phyloP scores from a whole-genome alignment of 2,329 filamentous ascomycete genomes.

The Fusarium multiceps region DNA sequence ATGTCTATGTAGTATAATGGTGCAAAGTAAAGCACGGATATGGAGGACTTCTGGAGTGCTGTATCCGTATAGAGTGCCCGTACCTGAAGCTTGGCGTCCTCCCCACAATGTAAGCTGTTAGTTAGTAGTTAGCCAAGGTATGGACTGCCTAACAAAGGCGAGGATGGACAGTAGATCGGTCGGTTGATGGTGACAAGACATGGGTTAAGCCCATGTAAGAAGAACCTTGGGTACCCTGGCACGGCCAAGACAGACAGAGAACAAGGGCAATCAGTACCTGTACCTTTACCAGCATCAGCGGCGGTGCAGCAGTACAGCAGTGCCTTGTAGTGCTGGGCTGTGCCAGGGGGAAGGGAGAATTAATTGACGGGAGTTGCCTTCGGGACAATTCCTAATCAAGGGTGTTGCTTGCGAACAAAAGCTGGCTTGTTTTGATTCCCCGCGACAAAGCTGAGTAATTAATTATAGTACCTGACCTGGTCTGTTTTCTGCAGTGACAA shows the following conservation, averaged over 20 bases:
- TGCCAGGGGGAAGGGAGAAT: slow-evolving; percentile 17
- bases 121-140: background rate
- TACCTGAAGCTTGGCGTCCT: slow-evolving; percentile 9
- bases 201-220: slow-evolving; percentile 18
- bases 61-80: background rate
- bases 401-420: slow-evolving; percentile 38
- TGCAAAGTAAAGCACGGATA: background rate
- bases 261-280: slow-evolving; percentile 7
- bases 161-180: slow-evolving; percentile 39
- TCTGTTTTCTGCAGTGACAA: background rate
- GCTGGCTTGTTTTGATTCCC: slow-evolving; percentile 17
- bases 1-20: background rate
- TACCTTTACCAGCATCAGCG: background rate
- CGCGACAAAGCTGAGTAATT: background rate
- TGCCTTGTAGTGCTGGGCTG: background rate
- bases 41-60: background rate
- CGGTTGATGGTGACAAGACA: slow-evolving; percentile 17
- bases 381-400: slow-evolving; percentile 27
- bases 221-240: slow-evolving; percentile 1
- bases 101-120: slow-evolving; percentile 12
- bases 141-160: slow-evolving; percentile 7
- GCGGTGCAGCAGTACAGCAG: background rate
- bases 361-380: slow-evolving; percentile 24
- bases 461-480: background rate
- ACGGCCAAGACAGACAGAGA: background rate